Percentiles rank a stretch among this genome's conserved stretches.
These are phyloP conservation scores for Hypomyces rosellus DNA, from an alignment of 2,329 filamentous ascomycete genomes.

Conservation along the genomic window DNA sequence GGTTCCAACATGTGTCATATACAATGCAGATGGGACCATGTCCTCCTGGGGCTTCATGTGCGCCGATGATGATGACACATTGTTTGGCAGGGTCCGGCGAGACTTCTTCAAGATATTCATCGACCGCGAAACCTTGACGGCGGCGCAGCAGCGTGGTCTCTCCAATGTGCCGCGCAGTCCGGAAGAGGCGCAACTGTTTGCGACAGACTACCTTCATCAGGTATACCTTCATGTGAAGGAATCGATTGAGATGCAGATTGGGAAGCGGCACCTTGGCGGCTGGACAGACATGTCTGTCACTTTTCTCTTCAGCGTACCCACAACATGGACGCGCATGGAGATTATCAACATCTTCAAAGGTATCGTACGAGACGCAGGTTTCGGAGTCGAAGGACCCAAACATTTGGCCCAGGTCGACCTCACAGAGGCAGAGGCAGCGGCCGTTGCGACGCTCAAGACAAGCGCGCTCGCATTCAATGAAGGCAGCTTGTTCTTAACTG, in stretches of 20 bases:
- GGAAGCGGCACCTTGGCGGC: constrained; percentile 28
- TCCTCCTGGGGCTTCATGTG: constrained; percentile 50
- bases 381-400: constrained; percentile 34
- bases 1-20: constrained; percentile 46
- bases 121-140: constrained; percentile 37
- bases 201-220: constrained; percentile 42
- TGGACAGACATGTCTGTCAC: constrained; percentile 42
- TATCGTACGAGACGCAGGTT: constrained; percentile 42
- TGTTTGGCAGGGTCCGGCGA: constrained; percentile 26
- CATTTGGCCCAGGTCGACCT: constrained; percentile 38
- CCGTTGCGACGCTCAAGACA: constrained; percentile 40
- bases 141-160: constrained; percentile 38
- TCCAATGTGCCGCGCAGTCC: constrained; percentile 35
- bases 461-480: constrained; percentile 30
- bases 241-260: constrained; percentile 35
- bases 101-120: constrained; percentile 54
- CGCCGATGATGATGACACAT: constrained; percentile 36
- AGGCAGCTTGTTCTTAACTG: constrained; percentile 36
- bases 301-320: constrained; percentile 52
- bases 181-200: constrained; percentile 23
- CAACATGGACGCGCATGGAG: constrained; percentile 46
- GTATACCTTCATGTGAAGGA: constrained; percentile 45
- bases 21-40: constrained; percentile 34
- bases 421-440: constrained; percentile 43
- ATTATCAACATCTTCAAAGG: constrained; percentile 46